Evolutionary conservation across 306 rosid genomes (phyloP).

Genomic region (Dryas octopetala): DNA sequence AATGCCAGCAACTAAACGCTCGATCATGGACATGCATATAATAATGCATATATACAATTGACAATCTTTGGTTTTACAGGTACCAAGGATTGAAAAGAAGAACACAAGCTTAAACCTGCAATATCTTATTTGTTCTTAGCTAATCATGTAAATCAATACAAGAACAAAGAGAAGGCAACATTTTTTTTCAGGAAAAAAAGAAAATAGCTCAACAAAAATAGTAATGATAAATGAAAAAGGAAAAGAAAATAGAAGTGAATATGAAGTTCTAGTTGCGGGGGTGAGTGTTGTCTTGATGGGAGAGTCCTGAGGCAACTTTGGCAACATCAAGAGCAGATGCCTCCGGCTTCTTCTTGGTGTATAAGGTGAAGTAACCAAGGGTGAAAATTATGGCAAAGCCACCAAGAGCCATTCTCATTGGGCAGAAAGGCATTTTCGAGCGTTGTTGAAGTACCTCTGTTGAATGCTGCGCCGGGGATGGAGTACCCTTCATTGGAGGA

Average conservation of each 20-base stretch:
- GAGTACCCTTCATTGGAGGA: conserved; percentile 23
- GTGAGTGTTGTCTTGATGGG: conserved; percentile 23
- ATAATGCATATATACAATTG: not conserved
- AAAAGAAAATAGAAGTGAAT: not conserved
- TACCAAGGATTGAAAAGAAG: not conserved
- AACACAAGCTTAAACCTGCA: not conserved
- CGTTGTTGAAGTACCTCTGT: conserved; percentile 55
- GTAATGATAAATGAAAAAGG: not conserved
- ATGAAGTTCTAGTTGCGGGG: conserved; percentile 11
- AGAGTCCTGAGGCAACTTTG: conserved; percentile 32
- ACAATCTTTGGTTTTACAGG: not conserved
- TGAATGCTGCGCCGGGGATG: conserved; percentile 28
- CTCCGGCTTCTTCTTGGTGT: conserved; percentile 67
- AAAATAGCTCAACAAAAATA: not conserved
- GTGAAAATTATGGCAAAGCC: conserved; percentile 50
- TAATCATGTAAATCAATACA: not conserved
- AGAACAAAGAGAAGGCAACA: not conserved
- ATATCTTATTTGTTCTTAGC: conserved; percentile 5
- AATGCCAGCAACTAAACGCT: too few relatives aligned
- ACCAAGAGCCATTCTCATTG: conserved; percentile 53
- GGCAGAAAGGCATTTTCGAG: conserved; percentile 38
- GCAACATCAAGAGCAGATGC: conserved; percentile 69
- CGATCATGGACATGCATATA: too few relatives aligned
- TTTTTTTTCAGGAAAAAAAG: conserved; percentile 13
- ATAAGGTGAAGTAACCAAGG: conserved; percentile 49